Conservation (phyloP, 306 rosid genomes). For the Inga leiocalycina region DNA sequence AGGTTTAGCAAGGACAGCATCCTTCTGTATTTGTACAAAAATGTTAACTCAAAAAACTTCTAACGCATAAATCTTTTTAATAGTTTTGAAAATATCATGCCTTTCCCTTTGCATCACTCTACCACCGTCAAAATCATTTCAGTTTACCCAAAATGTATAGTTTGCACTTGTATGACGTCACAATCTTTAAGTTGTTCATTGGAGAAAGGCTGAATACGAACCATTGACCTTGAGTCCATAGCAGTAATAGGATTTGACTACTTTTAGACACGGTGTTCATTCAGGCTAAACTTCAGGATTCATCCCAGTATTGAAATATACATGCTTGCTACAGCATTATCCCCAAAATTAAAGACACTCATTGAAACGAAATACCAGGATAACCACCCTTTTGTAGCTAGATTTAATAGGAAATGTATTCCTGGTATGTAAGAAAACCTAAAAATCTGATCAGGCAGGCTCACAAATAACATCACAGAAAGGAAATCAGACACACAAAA, state of each 20-base stretch:
- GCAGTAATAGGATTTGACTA: too few species aligned
- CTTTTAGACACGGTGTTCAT: neutral
- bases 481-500: slow-evolving; percentile 4
- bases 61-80: slow-evolving; percentile 9
- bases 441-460: slow-evolving; percentile 12
- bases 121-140: slow-evolving; percentile 23
- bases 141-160: slow-evolving; percentile 6
- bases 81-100: slow-evolving; percentile 11
- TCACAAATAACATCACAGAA: slow-evolving; percentile 22
- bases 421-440: slow-evolving; percentile 14
- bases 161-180: neutral
- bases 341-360: slow-evolving; percentile 12
- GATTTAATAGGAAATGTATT: slow-evolving; percentile 18
- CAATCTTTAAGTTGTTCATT: neutral
- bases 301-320: slow-evolving; percentile 6
- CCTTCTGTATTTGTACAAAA: neutral
- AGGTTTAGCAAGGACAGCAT: slow-evolving; percentile 4
- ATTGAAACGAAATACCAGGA: neutral
- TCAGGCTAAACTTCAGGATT: slow-evolving; percentile 24
- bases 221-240: slow-evolving; percentile 2
- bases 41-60: neutral
- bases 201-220: neutral
- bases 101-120: slow-evolving; percentile 23
- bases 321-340: slow-evolving; percentile 15
- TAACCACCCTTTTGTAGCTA: slow-evolving; percentile 8